Evolutionary conservation across 306 rosid genomes (phyloP).

Genomic region (Begonia fuchsioides): DNA sequence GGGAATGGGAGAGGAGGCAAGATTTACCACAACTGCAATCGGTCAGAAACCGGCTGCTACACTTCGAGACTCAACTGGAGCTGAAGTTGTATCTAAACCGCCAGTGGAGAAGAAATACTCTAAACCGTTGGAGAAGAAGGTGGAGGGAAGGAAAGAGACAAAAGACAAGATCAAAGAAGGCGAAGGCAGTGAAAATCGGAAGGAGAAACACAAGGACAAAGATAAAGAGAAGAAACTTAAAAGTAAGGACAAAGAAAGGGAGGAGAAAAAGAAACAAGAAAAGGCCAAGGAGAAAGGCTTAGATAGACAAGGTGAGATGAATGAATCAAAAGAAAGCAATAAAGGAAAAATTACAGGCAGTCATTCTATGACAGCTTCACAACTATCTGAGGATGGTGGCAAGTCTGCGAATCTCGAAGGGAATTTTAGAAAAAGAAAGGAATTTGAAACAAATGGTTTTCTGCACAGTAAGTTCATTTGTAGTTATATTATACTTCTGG

Average conservation of each 20-base stretch:
- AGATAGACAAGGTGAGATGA: constrained; percentile 16
- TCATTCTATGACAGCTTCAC: constrained; percentile 22
- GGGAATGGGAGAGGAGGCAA: too few species aligned
- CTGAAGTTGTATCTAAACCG: constrained; percentile 20
- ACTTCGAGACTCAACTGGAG: constrained; percentile 10
- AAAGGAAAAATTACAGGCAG: constrained; percentile 22
- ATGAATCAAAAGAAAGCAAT: constrained; percentile 36
- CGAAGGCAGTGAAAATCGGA: constrained; percentile 45
- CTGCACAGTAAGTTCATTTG: constrained; percentile 64
- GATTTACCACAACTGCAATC: too few species aligned
- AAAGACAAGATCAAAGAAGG: constrained; percentile 29
- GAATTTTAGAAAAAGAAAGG: constrained; percentile 66
- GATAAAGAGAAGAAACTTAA: constrained; percentile 65
- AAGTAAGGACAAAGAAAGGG: constrained; percentile 57
- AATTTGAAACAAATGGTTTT: constrained; percentile 62
- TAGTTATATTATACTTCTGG: constrained; percentile 10
- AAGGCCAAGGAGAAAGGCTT: constrained; percentile 18
- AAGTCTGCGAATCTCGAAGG: constrained; percentile 25
- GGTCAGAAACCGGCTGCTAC: constrained; percentile 25
- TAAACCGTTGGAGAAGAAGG: constrained; percentile 20
- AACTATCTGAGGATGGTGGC: constrained; percentile 25
- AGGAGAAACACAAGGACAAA: constrained; percentile 50
- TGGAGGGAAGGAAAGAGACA: constrained; percentile 7
- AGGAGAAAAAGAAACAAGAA: constrained; percentile 32
- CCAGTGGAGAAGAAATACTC: constrained; percentile 13